These are phyloP conservation scores for Amanita rimosa DNA, from an alignment of 768 basidiomycete species.

Conservation along the genomic window DNA sequence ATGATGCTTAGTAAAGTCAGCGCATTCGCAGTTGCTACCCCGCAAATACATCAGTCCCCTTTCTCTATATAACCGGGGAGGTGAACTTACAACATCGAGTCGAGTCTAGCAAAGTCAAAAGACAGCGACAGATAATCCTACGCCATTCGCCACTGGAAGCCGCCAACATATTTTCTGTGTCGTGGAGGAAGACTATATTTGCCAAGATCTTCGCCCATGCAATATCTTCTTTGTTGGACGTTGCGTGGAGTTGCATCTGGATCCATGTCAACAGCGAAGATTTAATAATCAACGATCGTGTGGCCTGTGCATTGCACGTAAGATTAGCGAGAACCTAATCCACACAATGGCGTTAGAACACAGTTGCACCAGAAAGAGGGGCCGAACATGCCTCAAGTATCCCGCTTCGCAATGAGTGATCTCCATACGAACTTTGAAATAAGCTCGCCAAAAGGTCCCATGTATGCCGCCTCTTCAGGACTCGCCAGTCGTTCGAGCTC, in stretches of 20 bases:
- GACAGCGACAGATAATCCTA: conserved; percentile 38
- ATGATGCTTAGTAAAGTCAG: background rate
- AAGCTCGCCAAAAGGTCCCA: conserved; percentile 83
- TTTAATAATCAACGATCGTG: conserved; percentile 59
- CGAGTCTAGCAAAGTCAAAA: conserved; percentile 15
- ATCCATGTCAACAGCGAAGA: conserved; percentile 75
- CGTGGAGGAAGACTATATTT: conserved; percentile 43
- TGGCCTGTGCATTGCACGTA: conserved; percentile 58
- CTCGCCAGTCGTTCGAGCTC: conserved; percentile 67
- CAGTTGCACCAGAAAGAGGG: background rate
- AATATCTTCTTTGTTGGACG: conserved; percentile 27
- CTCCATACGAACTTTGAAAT: conserved; percentile 55
- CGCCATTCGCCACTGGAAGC: conserved; percentile 54
- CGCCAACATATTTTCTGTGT: conserved; percentile 38
- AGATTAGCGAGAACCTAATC: conserved; percentile 63
- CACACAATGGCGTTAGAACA: background rate
- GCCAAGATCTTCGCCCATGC: conserved; percentile 60
- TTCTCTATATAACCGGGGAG: background rate
- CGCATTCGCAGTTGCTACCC: background rate
- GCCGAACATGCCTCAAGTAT: conserved; percentile 54
- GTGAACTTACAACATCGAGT: conserved; percentile 16
- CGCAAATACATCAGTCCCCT: background rate
- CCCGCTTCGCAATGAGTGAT: conserved; percentile 37
- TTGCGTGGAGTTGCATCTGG: conserved; percentile 48
- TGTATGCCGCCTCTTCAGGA: conserved; percentile 71